Evolutionary conservation across 176 grass and related monocot species (phyloP).

Genomic region (Poa pratensis): DNA sequence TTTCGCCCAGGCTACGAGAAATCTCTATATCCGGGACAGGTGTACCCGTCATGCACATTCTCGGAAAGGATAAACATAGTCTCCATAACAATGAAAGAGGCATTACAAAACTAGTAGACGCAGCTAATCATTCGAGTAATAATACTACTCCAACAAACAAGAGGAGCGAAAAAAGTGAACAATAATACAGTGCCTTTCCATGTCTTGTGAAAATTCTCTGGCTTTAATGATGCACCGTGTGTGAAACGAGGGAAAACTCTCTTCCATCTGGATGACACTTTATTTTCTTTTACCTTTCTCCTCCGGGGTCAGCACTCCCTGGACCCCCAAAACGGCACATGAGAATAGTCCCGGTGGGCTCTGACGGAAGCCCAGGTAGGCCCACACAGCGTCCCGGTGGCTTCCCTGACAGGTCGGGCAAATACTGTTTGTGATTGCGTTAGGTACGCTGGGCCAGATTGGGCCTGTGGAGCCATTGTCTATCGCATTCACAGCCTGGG

Average conservation of each 20-base stretch:
- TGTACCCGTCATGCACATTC: too few relatives aligned
- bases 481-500: conserved; percentile 48
- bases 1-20: too few relatives aligned
- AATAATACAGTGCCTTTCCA: conserved; percentile 24
- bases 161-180: too few relatives aligned
- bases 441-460: conserved; percentile 50
- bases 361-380: conserved; percentile 20
- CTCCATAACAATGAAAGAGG: too few relatives aligned
- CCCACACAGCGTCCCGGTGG: neutral
- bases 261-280: too few relatives aligned
- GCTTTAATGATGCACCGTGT: conserved; percentile 9
- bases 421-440: neutral
- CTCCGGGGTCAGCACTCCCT: conserved; percentile 16
- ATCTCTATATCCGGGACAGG: too few relatives aligned
- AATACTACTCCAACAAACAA: too few relatives aligned
- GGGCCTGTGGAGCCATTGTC: conserved; percentile 39
- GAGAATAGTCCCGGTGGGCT: conserved; percentile 44
- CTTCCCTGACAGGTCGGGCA: neutral
- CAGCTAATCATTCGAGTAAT: too few relatives aligned
- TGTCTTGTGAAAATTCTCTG: neutral
- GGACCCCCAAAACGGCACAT: conserved; percentile 29
- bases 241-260: conserved; percentile 40
- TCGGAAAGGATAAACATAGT: too few relatives aligned
- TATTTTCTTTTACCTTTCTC: neutral
- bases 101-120: too few relatives aligned